phyloP scores from a whole-genome alignment of 2,329 filamentous ascomycete species.

The Clonostachys byssicola region DNA sequence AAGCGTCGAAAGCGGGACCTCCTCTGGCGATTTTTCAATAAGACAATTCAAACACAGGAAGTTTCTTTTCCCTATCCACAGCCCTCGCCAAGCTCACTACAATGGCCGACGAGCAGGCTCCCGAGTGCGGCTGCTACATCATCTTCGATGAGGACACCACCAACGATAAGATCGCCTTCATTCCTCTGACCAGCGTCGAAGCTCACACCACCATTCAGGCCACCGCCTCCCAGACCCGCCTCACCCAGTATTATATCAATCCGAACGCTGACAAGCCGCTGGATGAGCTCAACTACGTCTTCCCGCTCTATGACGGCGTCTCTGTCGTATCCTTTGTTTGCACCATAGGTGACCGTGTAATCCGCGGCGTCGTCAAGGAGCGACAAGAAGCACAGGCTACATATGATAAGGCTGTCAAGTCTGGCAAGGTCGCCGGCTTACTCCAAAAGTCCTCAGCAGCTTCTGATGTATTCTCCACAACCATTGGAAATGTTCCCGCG shows the following conservation, averaged over 20 bases:
- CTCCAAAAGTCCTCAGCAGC: constrained; percentile 58
- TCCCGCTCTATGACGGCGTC: constrained; percentile 70
- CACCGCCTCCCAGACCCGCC: constrained; percentile 39
- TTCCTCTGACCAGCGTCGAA: constrained; percentile 54
- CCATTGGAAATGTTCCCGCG: constrained; percentile 62
- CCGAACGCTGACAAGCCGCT: constrained; percentile 25
- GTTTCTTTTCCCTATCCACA: too few species aligned
- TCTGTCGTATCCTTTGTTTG: constrained; percentile 66
- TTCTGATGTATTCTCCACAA: constrained; percentile 64
- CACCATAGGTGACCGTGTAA: constrained; percentile 53
- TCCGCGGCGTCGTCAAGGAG: constrained; percentile 64
- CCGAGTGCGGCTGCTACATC: constrained; percentile 28
- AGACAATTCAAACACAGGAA: too few species aligned
- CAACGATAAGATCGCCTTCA: constrained; percentile 26
- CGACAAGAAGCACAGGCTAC: constrained; percentile 54
- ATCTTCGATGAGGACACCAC: constrained; percentile 7
- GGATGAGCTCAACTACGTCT: constrained; percentile 58
- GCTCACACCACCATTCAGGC: constrained; percentile 57
- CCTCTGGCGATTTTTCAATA: too few species aligned
- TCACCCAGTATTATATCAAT: constrained; percentile 59
- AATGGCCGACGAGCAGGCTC: too few species aligned
- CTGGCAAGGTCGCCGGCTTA: constrained; percentile 59
- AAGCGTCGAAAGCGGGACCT: too few species aligned
- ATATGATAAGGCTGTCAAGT: constrained; percentile 53
- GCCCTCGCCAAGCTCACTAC: too few species aligned